phyloP scores from a whole-genome alignment of 2,329 filamentous ascomycete species.

The Penicillium italicum region DNA sequence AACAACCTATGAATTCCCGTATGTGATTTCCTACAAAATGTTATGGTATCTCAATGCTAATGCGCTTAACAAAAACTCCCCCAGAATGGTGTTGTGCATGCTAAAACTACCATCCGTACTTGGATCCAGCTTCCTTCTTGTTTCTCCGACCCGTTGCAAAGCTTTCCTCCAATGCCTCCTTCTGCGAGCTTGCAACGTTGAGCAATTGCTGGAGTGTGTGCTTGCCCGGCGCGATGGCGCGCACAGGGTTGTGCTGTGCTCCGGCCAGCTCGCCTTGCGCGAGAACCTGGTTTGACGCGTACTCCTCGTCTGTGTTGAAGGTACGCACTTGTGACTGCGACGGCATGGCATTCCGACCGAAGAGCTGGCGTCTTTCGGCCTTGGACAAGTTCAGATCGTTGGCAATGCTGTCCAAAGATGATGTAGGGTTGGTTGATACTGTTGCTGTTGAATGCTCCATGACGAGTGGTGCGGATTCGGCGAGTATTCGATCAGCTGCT shows the following conservation, averaged over 20 bases:
- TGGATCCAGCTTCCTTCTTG: slow-evolving; percentile 73
- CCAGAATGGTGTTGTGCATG: not conserved
- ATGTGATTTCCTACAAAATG: not conserved
- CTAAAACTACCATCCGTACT: slow-evolving; percentile 70
- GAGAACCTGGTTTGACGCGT: slow-evolving; percentile 78
- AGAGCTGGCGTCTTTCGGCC: slow-evolving; percentile 74
- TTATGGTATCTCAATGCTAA: slow-evolving; percentile 15
- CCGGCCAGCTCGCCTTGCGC: slow-evolving; percentile 49
- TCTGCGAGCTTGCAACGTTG: slow-evolving; percentile 74
- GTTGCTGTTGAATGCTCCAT: slow-evolving; percentile 7
- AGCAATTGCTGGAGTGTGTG: slow-evolving; percentile 86
- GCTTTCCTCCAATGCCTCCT: slow-evolving; percentile 84
- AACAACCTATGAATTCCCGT: no score
- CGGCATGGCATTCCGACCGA: slow-evolving; percentile 60
- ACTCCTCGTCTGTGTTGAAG: slow-evolving; percentile 87
- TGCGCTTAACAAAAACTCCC: not conserved
- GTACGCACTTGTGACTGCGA: slow-evolving; percentile 68
- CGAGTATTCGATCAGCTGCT: slow-evolving; percentile 16
- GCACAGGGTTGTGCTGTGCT: slow-evolving; percentile 73
- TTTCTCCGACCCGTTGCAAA: slow-evolving; percentile 79
- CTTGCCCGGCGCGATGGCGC: slow-evolving; percentile 79
- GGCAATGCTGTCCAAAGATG: slow-evolving; percentile 65
- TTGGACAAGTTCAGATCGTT: slow-evolving; percentile 74
- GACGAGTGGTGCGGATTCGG: slow-evolving; percentile 7
- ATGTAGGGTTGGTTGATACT: slow-evolving; percentile 5